Percentiles rank a stretch among this genome's conserved stretches.
Evolutionary conservation across 1,139 yeast genomes (phyloP).

Genomic region (Wickerhamomyces sp.): DNA sequence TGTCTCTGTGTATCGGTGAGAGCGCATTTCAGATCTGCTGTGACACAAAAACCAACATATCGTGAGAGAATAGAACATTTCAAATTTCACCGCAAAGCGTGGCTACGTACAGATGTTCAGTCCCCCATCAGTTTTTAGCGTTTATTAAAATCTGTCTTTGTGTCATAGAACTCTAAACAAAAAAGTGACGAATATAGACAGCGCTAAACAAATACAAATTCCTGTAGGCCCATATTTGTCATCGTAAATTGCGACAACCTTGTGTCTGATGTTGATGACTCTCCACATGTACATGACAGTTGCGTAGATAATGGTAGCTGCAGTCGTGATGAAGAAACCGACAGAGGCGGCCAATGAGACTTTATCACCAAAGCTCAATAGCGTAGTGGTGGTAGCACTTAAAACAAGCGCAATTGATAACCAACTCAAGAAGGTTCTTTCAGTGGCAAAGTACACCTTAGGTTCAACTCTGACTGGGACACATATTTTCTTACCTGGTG

Average conservation of each 20-base stretch:
- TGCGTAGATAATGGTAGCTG: constrained; percentile 70
- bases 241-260: constrained; percentile 79
- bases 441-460: constrained; percentile 80
- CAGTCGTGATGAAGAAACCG: constrained; percentile 83
- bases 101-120: too few species aligned
- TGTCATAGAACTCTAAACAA: constrained; percentile 26
- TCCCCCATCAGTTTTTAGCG: too few species aligned
- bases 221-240: constrained; percentile 85
- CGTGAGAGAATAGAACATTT: too few species aligned
- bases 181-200: constrained; percentile 71
- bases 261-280: constrained; percentile 74
- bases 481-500: constrained; percentile 71
- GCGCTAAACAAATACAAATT: constrained; percentile 68
- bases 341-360: constrained; percentile 75
- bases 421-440: constrained; percentile 78
- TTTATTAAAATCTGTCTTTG: too few species aligned
- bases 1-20: too few species aligned
- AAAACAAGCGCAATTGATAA: constrained; percentile 66
- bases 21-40: too few species aligned
- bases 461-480: constrained; percentile 83
- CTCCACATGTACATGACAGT: constrained; percentile 75
- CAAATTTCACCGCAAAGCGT: too few species aligned
- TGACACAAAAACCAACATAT: too few species aligned
- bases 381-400: constrained; percentile 68
- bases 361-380: constrained; percentile 63